These are phyloP conservation scores for Cryptococcus sp. DNA, from an alignment of 1,284 basidiomycete species.

Conservation along the genomic window DNA sequence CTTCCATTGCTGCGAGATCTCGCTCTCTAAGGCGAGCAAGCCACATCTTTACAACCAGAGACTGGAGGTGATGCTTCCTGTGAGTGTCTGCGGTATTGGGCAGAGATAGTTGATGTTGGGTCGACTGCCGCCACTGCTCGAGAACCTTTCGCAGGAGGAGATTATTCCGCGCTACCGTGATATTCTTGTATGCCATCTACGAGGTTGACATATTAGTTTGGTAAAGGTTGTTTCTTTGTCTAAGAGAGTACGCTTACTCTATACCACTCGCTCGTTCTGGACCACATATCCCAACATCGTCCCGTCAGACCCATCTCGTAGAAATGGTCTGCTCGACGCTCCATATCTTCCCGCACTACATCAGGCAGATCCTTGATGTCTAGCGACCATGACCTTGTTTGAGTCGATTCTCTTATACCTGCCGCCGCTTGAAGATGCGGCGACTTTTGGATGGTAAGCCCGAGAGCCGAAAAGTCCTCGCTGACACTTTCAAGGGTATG, in stretches of 20 bases:
- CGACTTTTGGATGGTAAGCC: slow-evolving; percentile 10
- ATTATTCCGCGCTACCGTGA: slow-evolving; percentile 39
- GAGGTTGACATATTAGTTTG: neutral
- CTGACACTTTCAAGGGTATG: slow-evolving; percentile 10
- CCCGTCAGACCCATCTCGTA: slow-evolving; percentile 44
- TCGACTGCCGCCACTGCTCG: slow-evolving; percentile 32
- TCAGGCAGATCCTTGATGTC: slow-evolving; percentile 12
- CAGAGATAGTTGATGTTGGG: slow-evolving; percentile 26
- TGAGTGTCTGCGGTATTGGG: slow-evolving; percentile 43
- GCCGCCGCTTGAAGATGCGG: neutral
- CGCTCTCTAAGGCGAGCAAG: slow-evolving; percentile 17
- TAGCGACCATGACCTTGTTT: slow-evolving; percentile 7
- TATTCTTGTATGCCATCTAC: slow-evolving; percentile 42
- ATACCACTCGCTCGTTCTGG: slow-evolving; percentile 40
- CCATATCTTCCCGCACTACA: slow-evolving; percentile 27
- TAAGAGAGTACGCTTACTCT: slow-evolving; percentile 23
- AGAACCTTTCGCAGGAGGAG: slow-evolving; percentile 46
- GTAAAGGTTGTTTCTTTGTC: neutral
- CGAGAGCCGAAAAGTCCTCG: slow-evolving; percentile 17
- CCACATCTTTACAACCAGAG: slow-evolving; percentile 29
- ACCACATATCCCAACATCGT: slow-evolving; percentile 49
- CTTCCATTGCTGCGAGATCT: slow-evolving; percentile 20
- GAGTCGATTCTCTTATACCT: neutral
- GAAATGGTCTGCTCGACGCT: slow-evolving; percentile 42
- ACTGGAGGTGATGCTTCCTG: slow-evolving; percentile 24